These are phyloP conservation scores for Trametes coccinea DNA, from an alignment of 768 basidiomycete genomes.

Conservation along the genomic window DNA sequence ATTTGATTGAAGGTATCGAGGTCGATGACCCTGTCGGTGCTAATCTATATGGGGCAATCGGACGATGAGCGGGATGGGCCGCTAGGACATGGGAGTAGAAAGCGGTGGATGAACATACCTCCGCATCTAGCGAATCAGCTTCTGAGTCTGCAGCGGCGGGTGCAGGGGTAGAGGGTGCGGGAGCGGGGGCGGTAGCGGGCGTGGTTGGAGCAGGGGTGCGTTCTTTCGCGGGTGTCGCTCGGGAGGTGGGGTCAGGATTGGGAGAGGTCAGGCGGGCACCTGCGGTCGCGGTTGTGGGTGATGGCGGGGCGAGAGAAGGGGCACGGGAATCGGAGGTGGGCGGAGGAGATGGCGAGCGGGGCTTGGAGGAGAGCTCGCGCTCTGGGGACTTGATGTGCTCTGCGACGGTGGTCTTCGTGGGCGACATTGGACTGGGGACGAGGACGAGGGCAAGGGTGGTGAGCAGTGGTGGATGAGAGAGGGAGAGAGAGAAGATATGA, in stretches of 20 bases:
- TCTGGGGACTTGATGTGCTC: slow-evolving; percentile 15
- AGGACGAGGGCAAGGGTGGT: background rate
- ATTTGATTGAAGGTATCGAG: slow-evolving; percentile 84
- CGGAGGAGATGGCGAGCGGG: slow-evolving; percentile 14
- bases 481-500: background rate
- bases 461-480: background rate
- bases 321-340: slow-evolving; percentile 5
- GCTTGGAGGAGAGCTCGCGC: slow-evolving; percentile 19
- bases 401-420: slow-evolving; percentile 10
- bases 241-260: slow-evolving; percentile 1
- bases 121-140: slow-evolving; percentile 11
- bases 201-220: slow-evolving; percentile 1
- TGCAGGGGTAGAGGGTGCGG: background rate
- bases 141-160: slow-evolving; percentile 3
- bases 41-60: slow-evolving; percentile 21
- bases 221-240: slow-evolving; percentile 5
- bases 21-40: slow-evolving; percentile 54
- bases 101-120: background rate
- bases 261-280: slow-evolving; percentile 17
- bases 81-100: background rate
- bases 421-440: slow-evolving; percentile 9
- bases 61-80: background rate
- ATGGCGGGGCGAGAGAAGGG: slow-evolving; percentile 15
- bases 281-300: slow-evolving; percentile 5
- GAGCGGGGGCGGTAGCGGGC: background rate